Percentiles rank a stretch among this genome's conserved stretches.
phyloP scores from a whole-genome alignment of 1,139 yeast species.

The Yamadazyma siamensis region DNA sequence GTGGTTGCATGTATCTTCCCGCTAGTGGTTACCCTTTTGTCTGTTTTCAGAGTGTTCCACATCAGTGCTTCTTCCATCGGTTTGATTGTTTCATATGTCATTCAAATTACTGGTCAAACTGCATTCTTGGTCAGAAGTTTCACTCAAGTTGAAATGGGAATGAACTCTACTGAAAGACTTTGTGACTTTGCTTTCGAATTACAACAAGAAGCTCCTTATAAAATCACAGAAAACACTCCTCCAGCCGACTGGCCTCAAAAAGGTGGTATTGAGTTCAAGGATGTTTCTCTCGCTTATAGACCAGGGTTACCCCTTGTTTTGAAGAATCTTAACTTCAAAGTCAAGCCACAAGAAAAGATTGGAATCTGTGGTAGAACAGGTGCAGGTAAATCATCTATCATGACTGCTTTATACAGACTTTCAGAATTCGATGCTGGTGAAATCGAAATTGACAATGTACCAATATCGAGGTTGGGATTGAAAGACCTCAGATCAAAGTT shows the following conservation, averaged over 20 bases:
- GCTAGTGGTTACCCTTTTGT: conserved; percentile 36
- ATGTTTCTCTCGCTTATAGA: conserved; percentile 80
- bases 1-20: conserved; percentile 37
- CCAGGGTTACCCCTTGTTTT: conserved; percentile 86
- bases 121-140: conserved; percentile 40
- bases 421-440: conserved; percentile 82
- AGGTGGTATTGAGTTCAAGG: conserved; percentile 73
- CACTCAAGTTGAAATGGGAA: conserved; percentile 47
- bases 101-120: conserved; percentile 43
- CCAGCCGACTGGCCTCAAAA: conserved; percentile 78
- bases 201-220: conserved; percentile 74
- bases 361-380: conserved; percentile 99
- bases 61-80: conserved; percentile 45
- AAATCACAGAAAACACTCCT: conserved; percentile 62
- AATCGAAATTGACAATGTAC: conserved; percentile 79
- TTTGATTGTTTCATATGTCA: conserved; percentile 39
- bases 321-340: conserved; percentile 73
- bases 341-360: conserved; percentile 74
- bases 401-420: conserved; percentile 88
- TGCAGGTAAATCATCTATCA: conserved; percentile 95
- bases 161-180: conserved; percentile 47
- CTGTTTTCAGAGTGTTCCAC: conserved; percentile 38
- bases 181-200: conserved; percentile 43
- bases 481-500: conserved; percentile 56
- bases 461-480: conserved; percentile 63